Evolutionary conservation across 176 grass and related monocot species (phyloP).

Genomic region (Pontederia crassipes): DNA sequence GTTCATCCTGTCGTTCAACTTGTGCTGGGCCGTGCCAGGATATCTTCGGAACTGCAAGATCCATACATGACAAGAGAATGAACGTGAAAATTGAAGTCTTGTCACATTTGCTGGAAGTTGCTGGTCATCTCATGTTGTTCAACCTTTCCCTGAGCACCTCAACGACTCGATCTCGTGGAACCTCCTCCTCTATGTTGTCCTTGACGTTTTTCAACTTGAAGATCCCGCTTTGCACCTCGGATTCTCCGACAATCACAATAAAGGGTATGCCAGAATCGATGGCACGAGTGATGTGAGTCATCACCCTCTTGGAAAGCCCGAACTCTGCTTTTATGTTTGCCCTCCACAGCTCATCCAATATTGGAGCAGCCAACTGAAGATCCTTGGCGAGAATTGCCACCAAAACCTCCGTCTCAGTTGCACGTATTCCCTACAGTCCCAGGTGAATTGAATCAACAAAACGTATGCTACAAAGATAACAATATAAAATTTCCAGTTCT

Average conservation of each 20-base stretch:
- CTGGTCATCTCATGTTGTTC: no score
- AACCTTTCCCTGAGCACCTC: slow-evolving; percentile 46
- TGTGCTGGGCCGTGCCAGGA: no score
- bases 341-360: slow-evolving; percentile 64
- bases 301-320: slow-evolving; percentile 57
- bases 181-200: slow-evolving; percentile 45
- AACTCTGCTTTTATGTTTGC: slow-evolving; percentile 90
- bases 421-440: slow-evolving; percentile 43
- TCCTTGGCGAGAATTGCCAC: slow-evolving; percentile 81
- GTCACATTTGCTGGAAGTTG: no score
- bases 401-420: slow-evolving; percentile 76
- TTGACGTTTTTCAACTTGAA: slow-evolving; percentile 77
- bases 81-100: no score
- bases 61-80: no score
- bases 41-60: no score
- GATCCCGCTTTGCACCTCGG: slow-evolving; percentile 31
- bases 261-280: slow-evolving; percentile 51
- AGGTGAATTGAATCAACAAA: background rate
- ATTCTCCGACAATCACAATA: slow-evolving; percentile 75
- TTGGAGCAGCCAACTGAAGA: slow-evolving; percentile 52
- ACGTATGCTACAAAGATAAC: background rate
- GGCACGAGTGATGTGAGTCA: slow-evolving; percentile 59
- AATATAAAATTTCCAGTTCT: background rate
- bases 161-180: slow-evolving; percentile 42
- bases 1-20: no score